Percentiles rank a stretch among this genome's conserved stretches.
Evolutionary conservation across 495 filamentous ascomycete species (phyloP).

Genomic region (Sphaerosporella brunnea): DNA sequence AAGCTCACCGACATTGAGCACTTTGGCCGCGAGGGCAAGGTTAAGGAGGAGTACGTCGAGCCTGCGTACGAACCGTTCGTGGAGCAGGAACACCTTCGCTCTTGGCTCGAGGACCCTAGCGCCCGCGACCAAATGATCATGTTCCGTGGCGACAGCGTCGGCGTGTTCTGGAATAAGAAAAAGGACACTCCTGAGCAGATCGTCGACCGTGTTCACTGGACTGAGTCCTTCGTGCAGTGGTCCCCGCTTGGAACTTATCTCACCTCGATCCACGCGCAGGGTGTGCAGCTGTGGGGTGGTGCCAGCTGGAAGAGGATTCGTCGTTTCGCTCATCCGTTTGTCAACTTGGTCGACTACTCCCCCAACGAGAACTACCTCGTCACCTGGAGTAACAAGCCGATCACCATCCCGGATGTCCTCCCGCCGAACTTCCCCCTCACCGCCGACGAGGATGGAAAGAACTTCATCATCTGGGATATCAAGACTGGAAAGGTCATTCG

Average conservation of each 20-base stretch:
- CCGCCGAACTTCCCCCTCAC: slow-evolving; percentile 49
- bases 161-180: slow-evolving; percentile 96
- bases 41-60: slow-evolving; percentile 72
- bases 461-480: slow-evolving; percentile 97
- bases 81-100: slow-evolving; percentile 87
- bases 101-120: slow-evolving; percentile 70
- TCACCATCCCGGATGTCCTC: slow-evolving; percentile 70
- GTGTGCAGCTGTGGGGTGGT: slow-evolving; percentile 93
- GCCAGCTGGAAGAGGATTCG: slow-evolving; percentile 72
- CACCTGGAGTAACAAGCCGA: slow-evolving; percentile 87
- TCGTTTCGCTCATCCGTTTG: slow-evolving; percentile 83
- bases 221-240: slow-evolving; percentile 93
- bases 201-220: slow-evolving; percentile 86
- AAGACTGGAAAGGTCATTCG: slow-evolving; percentile 75
- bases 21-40: slow-evolving; percentile 79
- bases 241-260: slow-evolving; percentile 86
- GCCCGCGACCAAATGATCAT: slow-evolving; percentile 89
- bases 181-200: slow-evolving; percentile 72
- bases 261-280: slow-evolving; percentile 82
- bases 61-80: slow-evolving; percentile 62
- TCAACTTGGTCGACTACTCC: slow-evolving; percentile 91
- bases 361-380: slow-evolving; percentile 83
- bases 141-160: slow-evolving; percentile 74
- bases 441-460: slow-evolving; percentile 90
- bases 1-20: slow-evolving; percentile 95